phyloP scores from a whole-genome alignment of 352 stramenopile species.

The Globisporangium nodosum region DNA sequence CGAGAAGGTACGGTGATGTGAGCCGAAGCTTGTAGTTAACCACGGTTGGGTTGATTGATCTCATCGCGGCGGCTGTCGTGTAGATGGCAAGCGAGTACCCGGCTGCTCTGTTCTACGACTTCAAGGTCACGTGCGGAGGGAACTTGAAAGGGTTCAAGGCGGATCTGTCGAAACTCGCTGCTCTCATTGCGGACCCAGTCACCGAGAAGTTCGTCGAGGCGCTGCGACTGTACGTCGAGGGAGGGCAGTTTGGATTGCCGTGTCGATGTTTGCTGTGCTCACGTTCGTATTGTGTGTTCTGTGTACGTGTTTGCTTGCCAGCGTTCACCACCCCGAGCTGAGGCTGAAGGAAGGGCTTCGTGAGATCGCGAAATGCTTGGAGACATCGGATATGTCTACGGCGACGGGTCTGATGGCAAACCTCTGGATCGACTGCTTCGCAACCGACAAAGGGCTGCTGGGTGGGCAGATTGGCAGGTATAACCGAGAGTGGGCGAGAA shows the following conservation, averaged over 20 bases:
- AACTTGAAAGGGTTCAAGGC: conserved; percentile 29
- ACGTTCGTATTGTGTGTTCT: conserved; percentile 2
- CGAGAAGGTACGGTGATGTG: conserved; percentile 46
- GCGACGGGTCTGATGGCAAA: conserved; percentile 30
- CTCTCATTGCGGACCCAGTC: conserved; percentile 51
- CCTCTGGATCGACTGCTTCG: conserved; percentile 66
- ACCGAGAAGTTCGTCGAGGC: conserved; percentile 84
- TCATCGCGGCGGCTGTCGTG: neutral
- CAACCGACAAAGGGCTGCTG: conserved; percentile 35
- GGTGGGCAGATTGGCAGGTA: conserved; percentile 65
- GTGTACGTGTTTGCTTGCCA: conserved; percentile 10
- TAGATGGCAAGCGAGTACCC: conserved; percentile 75
- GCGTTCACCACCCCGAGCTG: conserved; percentile 76
- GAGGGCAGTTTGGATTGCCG: neutral
- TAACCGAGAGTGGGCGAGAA: conserved; percentile 65
- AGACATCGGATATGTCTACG: conserved; percentile 30
- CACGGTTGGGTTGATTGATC: no score
- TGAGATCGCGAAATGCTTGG: conserved; percentile 56
- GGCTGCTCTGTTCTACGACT: conserved; percentile 77
- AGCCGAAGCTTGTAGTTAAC: neutral
- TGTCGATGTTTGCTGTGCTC: neutral
- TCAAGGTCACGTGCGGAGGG: conserved; percentile 54
- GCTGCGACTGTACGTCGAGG: conserved; percentile 46
- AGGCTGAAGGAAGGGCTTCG: conserved; percentile 74
- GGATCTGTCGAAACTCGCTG: conserved; percentile 41